Base-by-base conservation (phyloP, 1,284 basidiomycete genomes). In the Heliocybe sulcata region DNA sequence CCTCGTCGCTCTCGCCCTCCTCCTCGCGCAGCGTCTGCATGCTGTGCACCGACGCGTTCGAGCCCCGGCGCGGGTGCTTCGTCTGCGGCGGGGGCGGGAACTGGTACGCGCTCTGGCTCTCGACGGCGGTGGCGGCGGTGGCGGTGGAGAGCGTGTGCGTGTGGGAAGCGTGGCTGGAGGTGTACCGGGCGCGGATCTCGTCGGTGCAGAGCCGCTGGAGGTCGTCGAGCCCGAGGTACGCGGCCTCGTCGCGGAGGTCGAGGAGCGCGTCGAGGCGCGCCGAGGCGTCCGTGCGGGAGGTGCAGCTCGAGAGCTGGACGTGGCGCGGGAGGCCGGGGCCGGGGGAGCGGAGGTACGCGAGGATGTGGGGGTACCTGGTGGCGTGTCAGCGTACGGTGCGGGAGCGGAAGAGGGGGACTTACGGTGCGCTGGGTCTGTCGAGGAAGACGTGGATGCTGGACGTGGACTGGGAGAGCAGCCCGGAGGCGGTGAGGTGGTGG, bases 391-490 rank as follows among this genome's bases (percentile, higher is more conserved):
- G 51, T 48, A 26, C 20, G 20, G 31, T 10, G 19, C n/a, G 2
- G 53, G 56, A 47, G 60, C 45, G 23, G 22, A 58, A 45, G 55
- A 20, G 12, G 23, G 59, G 0, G 16, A 80, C 88, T 75, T 71
- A 92, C 86, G 89, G 85, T 45, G 81, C 72, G 63, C 87, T 89
- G 0, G 88, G 79, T 42, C 89, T 74, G 63, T 92, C 89, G n/a
- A 92, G 72, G 69, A 91, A 91, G n/a, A 91, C 63, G 60, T 89
- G 85, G 35, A 90, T 69, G 53, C 68, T 72, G 26, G 72, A 69
- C 3, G 79, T 71, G 3, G 74, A 64, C 48, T 72, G 73, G 1
- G 79, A 63, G 2, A 84, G 63, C 35, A 82, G 68, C 2, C 81
- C 84, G 45, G 81, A 77, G 14, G 82, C 77, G 14, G 76, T 68